Percentiles rank a stretch among this genome's conserved stretches.
Conservation (phyloP, 176 grass and related monocot species). For the Aegilops tauschii region DNA sequence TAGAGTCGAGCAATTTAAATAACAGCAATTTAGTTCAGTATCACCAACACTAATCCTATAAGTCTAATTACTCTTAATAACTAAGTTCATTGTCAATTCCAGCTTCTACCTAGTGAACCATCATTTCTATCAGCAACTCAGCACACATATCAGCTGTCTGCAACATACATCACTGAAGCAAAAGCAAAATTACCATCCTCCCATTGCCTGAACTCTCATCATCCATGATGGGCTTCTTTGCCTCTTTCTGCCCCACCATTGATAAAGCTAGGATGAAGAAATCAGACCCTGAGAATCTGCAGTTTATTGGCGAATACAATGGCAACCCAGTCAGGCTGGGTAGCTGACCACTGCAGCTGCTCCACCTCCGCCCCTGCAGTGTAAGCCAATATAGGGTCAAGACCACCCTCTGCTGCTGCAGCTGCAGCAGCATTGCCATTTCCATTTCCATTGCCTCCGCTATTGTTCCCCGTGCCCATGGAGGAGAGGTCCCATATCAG, state of each 20-base stretch:
- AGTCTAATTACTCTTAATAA: slow-evolving; percentile 28
- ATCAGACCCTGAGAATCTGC: slow-evolving; percentile 90
- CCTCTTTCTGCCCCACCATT: not conserved
- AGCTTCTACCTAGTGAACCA: slow-evolving; percentile 43
- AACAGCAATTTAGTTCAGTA: slow-evolving; percentile 24
- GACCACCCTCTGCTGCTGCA: slow-evolving; percentile 59
- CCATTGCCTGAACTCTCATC: slow-evolving; percentile 19
- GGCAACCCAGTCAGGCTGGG: slow-evolving; percentile 95
- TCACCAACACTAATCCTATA: slow-evolving; percentile 20
- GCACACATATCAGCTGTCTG: slow-evolving; percentile 14
- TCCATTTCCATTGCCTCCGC: slow-evolving; percentile 40
- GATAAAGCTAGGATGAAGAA: slow-evolving; percentile 9
- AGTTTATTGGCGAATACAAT: slow-evolving; percentile 87
- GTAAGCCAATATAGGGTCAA: slow-evolving; percentile 93
- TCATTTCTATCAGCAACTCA: slow-evolving; percentile 27
- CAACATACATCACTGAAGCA: slow-evolving; percentile 7
- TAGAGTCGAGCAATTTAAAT: not conserved
- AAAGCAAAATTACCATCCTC: slow-evolving; percentile 23
- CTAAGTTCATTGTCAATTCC: slow-evolving; percentile 23
- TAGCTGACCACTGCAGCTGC: slow-evolving; percentile 97
- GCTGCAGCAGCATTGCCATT: slow-evolving; percentile 38
- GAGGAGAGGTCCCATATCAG: slow-evolving; percentile 97
- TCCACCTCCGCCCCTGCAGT: slow-evolving; percentile 96
- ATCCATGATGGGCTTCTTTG: not conserved
- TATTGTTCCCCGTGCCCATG: slow-evolving; percentile 64